Conservation (phyloP, 176 grass and related monocot genomes). For the Ensete glaucum region DNA sequence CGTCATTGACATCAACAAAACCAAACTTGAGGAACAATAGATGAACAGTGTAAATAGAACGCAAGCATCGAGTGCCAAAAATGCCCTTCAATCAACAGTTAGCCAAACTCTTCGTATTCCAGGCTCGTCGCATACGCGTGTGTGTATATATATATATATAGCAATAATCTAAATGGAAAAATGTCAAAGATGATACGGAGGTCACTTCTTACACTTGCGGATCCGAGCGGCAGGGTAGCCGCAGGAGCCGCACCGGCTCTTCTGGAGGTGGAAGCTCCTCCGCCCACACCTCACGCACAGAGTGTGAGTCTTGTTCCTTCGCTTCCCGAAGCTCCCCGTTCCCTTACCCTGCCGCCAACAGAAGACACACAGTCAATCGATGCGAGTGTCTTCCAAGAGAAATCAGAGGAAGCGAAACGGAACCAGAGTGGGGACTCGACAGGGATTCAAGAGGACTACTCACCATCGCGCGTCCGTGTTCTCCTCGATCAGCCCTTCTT, state of each 20-base stretch:
- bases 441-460: neutral
- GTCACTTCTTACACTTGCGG: slow-evolving; percentile 20
- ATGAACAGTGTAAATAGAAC: too few species aligned
- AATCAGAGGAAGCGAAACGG: neutral
- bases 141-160: too few species aligned
- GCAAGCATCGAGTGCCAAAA: too few species aligned
- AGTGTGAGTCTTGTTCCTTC: slow-evolving; percentile 34
- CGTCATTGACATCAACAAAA: too few species aligned
- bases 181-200: neutral
- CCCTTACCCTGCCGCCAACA: slow-evolving; percentile 12
- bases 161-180: neutral
- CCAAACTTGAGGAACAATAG: too few species aligned
- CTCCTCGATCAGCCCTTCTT: too few species aligned
- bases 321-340: slow-evolving; percentile 32
- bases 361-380: neutral
- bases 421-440: neutral
- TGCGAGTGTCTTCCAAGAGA: neutral
- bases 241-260: slow-evolving; percentile 21
- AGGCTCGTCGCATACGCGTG: too few species aligned
- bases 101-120: too few species aligned
- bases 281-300: slow-evolving; percentile 17
- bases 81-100: too few species aligned
- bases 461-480: neutral
- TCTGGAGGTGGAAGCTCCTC: slow-evolving; percentile 19
- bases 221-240: slow-evolving; percentile 23